A percentile compares a stretch with the other conserved stretches of the same genome.
Evolutionary conservation across 176 grass and related monocot species (phyloP).

Genomic region (Rhynchospora pubera): DNA sequence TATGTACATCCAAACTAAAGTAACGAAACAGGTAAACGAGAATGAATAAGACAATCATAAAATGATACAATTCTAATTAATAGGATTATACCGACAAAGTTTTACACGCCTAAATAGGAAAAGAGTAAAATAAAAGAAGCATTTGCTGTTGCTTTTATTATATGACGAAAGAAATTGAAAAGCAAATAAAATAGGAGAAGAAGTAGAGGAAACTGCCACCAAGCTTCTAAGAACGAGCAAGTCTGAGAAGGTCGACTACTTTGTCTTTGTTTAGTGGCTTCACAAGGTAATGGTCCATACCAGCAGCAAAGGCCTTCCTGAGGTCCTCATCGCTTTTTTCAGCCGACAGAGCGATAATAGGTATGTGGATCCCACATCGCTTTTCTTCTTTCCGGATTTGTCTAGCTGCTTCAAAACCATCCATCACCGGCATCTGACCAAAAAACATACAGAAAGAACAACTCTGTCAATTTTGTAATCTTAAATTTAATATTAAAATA

Average conservation of each 20-base stretch:
- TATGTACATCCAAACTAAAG: too few species aligned
- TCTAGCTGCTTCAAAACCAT: constrained; percentile 72
- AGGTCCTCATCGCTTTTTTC: constrained; percentile 30
- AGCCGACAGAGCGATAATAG: constrained; percentile 58
- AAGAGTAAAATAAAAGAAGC: too few species aligned
- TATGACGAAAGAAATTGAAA: too few species aligned
- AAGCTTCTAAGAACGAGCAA: not conserved
- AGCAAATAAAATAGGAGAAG: not conserved
- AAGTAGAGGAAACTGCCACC: not conserved
- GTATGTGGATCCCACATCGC: constrained; percentile 27
- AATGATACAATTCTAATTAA: too few species aligned
- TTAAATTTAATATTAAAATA: too few species aligned
- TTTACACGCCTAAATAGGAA: too few species aligned
- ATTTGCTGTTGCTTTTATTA: too few species aligned
- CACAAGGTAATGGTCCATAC: constrained; percentile 57
- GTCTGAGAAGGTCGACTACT: constrained; percentile 26
- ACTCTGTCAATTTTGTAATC: too few species aligned
- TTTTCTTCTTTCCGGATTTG: constrained; percentile 60
- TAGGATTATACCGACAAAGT: too few species aligned
- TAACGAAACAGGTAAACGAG: too few species aligned
- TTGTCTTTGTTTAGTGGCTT: constrained; percentile 35
- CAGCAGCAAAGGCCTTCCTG: constrained; percentile 19
- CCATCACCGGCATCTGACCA: constrained; percentile 64
- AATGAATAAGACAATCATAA: too few species aligned
- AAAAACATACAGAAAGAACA: not conserved